Conservation (phyloP, 176 grass and related monocot species). For the Triticum urartu region DNA sequence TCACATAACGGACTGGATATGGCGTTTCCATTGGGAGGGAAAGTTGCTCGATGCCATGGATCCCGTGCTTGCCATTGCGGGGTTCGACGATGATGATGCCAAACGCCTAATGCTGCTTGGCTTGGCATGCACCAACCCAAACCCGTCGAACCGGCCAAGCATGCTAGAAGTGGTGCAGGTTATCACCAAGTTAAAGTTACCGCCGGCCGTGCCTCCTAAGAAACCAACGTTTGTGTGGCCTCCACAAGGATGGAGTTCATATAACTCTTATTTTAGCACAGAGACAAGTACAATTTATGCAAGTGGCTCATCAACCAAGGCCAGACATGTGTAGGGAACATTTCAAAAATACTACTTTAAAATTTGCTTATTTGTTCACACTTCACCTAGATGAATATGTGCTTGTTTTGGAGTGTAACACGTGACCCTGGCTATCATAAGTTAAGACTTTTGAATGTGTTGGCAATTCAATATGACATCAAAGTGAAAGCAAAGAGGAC, state of each 20-base stretch:
- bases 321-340: no score
- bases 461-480: no score
- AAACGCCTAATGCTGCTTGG: neutral
- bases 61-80: neutral
- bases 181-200: neutral
- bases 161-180: neutral
- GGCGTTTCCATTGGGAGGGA: neutral
- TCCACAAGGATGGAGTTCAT: neutral
- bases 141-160: neutral
- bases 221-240: neutral
- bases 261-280: neutral
- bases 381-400: no score
- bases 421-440: no score
- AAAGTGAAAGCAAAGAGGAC: no score
- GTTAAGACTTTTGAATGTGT: no score
- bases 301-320: neutral
- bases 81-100: neutral
- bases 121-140: neutral
- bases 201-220: neutral
- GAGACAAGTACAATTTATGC: neutral
- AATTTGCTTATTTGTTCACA: no score
- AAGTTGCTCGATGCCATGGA: neutral
- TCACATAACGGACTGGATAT: neutral
- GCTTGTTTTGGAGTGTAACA: no score
- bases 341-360: no score